Evolutionary conservation across 1,284 basidiomycete genomes (phyloP).

Genomic region (Leccinum subspadiceum): DNA sequence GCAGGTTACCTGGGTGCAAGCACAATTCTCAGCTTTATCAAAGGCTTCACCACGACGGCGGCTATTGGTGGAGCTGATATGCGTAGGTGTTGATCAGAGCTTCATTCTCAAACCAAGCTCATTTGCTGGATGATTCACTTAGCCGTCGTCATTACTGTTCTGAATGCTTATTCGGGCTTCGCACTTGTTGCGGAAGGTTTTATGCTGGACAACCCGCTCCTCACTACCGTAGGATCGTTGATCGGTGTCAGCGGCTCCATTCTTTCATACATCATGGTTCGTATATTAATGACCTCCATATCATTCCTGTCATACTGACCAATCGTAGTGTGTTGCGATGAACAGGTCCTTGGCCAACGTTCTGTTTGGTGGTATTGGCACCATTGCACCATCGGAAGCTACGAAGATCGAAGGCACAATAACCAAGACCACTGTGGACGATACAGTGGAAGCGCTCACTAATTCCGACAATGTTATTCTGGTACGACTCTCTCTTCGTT

Average conservation of each 20-base stretch:
- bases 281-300: conserved; percentile 15
- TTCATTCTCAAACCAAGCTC: neutral
- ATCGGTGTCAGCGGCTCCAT: conserved; percentile 89
- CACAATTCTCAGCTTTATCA: conserved; percentile 73
- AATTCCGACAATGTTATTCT: conserved; percentile 84
- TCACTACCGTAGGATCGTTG: conserved; percentile 77
- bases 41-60: conserved; percentile 81
- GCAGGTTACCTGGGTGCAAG: conserved; percentile 75
- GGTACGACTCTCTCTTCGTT: conserved; percentile 37
- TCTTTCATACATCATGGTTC: conserved; percentile 86
- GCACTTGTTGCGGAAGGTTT: conserved; percentile 91
- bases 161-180: conserved; percentile 89
- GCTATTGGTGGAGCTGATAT: conserved; percentile 88
- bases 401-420: conserved; percentile 80
- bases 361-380: conserved; percentile 75
- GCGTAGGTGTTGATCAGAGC: conserved; percentile 53
- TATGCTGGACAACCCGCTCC: conserved; percentile 81
- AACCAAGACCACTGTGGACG: conserved; percentile 73
- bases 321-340: conserved; percentile 80
- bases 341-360: conserved; percentile 79
- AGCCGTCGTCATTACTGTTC: conserved; percentile 85
- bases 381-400: conserved; percentile 50
- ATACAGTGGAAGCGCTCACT: conserved; percentile 71
- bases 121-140: neutral
- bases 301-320: conserved; percentile 7